Percentiles rank a stretch among this genome's conserved stretches.
These are phyloP conservation scores for Cryptomeria japonica DNA, from an alignment of 75 land plant genomes.

Conservation along the genomic window DNA sequence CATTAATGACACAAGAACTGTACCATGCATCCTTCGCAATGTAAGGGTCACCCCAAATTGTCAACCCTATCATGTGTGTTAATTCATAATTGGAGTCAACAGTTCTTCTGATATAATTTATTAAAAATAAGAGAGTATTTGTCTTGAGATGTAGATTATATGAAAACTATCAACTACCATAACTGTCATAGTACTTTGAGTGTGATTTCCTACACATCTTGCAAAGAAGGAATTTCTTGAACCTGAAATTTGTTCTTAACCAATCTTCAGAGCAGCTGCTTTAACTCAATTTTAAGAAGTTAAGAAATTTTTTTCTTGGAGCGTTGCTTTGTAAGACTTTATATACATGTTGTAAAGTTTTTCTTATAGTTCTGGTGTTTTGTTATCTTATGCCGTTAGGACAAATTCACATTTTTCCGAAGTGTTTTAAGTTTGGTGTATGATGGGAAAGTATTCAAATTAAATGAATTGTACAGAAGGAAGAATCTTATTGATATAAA, in stretches of 20 bases:
- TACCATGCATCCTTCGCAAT: not conserved
- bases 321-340: not conserved
- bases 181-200: not conserved
- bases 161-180: not conserved
- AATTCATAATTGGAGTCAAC: not conserved
- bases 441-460: not conserved
- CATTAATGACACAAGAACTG: not conserved
- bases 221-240: not conserved
- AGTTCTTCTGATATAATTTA: not conserved
- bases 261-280: not conserved
- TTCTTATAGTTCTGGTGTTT: not conserved
- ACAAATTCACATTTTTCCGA: not conserved
- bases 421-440: not conserved
- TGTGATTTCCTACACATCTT: not conserved
- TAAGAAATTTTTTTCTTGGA: not conserved
- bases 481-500: not conserved
- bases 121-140: not conserved
- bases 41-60: not conserved
- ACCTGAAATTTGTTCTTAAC: not conserved
- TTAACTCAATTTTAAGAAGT: not conserved
- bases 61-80: not conserved
- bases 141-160: not conserved
- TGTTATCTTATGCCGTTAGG: not conserved
- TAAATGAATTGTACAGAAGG: not conserved
- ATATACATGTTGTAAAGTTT: not conserved